Base-by-base conservation (phyloP, 768 basidiomycete species). In the Tylopilus sp. region DNA sequence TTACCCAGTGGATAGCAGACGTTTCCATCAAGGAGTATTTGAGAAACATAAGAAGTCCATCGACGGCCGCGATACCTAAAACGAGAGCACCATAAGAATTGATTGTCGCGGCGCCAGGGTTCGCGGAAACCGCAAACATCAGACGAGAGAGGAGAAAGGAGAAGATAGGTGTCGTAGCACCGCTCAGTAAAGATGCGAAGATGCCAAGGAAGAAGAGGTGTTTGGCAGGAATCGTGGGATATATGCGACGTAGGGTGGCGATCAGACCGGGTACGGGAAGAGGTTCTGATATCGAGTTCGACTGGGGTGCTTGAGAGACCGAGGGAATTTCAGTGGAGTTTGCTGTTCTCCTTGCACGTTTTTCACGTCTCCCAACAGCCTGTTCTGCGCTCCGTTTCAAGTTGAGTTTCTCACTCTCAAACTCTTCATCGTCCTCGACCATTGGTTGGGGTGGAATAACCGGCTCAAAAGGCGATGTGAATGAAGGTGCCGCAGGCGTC, bases 91-190 rank as follows among this genome's bases (percentile, higher is more conserved):
- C 89, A 61, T 83, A 90, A 7, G 73, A 72, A 70, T 89, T 85
- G 72, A 92, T 87, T 24, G 74, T 66, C 12, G 79, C 61, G 53
- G 92, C 76, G 22, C 84, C 75, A 1, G 86, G 90, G 47, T 86
- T 84, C 60, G 76, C 78, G 33, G 87, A 86, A 14, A 91, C 84
- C 56, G 88, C 79, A 66, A 81, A 87, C 50, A 96, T 78, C 14
- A 98, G 80, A 9, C 78, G 79, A 10, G 92, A 89, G 61, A 97
- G 84, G 57, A 94, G 79, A 75, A 79, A 92, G 2, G 96, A 94
- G 78, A 98, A 99, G 41, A 98, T 53, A 3, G 97, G 96, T 0
- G 93, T 97, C 76, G 89, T 83, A 4, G 89, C 80, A 21, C 97
- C 96, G 59, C 84, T 87, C 48, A 81, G 69, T 37, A 92, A 57